These are phyloP conservation scores for Umbilicaria muhlenbergii DNA, from an alignment of 495 filamentous ascomycete genomes.

Conservation along the genomic window DNA sequence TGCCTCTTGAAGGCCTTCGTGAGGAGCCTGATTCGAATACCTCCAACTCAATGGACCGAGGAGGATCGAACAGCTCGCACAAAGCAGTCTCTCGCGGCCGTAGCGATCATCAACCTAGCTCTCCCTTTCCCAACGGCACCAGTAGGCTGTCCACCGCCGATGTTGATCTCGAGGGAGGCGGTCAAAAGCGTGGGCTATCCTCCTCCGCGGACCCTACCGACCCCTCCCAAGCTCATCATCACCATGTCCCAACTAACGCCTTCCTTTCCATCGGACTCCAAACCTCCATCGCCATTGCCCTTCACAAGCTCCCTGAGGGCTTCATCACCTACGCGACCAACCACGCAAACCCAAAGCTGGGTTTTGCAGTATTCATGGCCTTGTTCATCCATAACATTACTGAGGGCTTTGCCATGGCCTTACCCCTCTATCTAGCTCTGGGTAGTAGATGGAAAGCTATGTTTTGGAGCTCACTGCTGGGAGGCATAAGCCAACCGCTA, in stretches of 20 bases:
- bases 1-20: background rate
- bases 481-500: conserved; percentile 72
- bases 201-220: conserved; percentile 15
- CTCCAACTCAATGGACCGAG: background rate
- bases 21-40: conserved; percentile 2
- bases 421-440: conserved; percentile 82
- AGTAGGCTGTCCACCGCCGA: background rate
- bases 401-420: conserved; percentile 86
- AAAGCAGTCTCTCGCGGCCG: conserved; percentile 6
- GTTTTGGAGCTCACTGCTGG: conserved; percentile 66
- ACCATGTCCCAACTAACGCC: conserved; percentile 91
- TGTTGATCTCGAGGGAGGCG: background rate
- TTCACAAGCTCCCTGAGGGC: conserved; percentile 94
- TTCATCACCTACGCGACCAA: conserved; percentile 99
- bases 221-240: conserved; percentile 49
- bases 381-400: conserved; percentile 96
- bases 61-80: background rate
- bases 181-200: background rate
- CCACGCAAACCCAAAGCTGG: conserved; percentile 77
- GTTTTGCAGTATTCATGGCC: conserved; percentile 83
- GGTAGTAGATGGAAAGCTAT: conserved; percentile 62
- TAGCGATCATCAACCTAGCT: background rate
- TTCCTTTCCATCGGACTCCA: conserved; percentile 88
- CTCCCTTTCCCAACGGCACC: background rate
- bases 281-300: conserved; percentile 81